Evolutionary conservation across 441 rosid genomes (phyloP).

Genomic region (Euphorbia celastroides): DNA sequence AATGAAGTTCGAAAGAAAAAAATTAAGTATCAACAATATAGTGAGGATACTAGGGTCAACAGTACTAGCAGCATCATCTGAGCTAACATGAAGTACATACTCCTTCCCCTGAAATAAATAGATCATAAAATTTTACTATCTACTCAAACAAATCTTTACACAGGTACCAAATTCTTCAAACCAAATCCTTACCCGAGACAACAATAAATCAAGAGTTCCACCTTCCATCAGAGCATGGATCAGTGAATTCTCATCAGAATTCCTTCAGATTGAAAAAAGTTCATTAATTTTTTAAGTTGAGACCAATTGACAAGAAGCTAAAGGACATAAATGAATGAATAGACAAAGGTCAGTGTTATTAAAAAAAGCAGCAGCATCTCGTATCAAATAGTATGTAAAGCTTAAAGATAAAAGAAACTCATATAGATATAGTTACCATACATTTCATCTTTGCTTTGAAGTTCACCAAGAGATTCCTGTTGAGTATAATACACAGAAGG

Average conservation of each 20-base stretch:
- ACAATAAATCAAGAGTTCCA: constrained; percentile 38
- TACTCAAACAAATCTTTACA: neutral
- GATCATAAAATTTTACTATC: neutral
- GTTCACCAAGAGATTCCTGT: constrained; percentile 21
- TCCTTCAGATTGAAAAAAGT: constrained; percentile 27
- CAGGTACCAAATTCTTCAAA: neutral
- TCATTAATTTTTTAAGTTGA: neutral
- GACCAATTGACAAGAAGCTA: neutral
- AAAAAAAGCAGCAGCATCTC: neutral
- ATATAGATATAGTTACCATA: constrained; percentile 23
- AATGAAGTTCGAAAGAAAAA: neutral
- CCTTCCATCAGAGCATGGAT: constrained; percentile 43
- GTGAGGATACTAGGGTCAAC: constrained; percentile 60
- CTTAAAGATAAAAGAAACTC: neutral
- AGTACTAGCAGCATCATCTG: constrained; percentile 36
- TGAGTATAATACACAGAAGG: constrained; percentile 12
- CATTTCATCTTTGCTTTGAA: constrained; percentile 26
- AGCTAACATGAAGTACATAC: constrained; percentile 39
- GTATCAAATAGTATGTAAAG: neutral
- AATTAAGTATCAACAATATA: constrained; percentile 1
- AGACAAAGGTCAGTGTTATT: neutral
- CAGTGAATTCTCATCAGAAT: constrained; percentile 30
- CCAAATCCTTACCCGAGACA: constrained; percentile 9
- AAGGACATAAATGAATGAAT: neutral
- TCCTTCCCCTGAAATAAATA: constrained; percentile 58